These are phyloP conservation scores for Pichia sp. DNA, from an alignment of 1,139 yeast species.

Conservation along the genomic window DNA sequence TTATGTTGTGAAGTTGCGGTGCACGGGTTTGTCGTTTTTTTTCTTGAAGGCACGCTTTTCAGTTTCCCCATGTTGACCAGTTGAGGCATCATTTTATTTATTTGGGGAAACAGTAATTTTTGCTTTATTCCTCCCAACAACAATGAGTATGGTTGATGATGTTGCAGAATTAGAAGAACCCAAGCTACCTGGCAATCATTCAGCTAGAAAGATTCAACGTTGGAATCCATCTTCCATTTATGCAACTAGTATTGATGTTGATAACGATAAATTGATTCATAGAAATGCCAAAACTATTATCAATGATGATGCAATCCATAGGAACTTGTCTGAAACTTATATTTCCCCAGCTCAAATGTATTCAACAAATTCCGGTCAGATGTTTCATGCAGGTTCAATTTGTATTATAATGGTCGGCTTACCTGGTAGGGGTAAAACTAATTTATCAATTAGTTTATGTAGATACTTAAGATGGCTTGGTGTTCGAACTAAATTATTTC, in stretches of 20 bases:
- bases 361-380: constrained; percentile 80
- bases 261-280: background rate
- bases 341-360: constrained; percentile 83
- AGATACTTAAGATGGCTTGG: constrained; percentile 93
- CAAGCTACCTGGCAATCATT: constrained; percentile 39
- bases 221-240: constrained; percentile 31
- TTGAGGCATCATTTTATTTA: background rate
- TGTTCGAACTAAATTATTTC: constrained; percentile 86
- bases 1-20: background rate
- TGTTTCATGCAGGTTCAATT: constrained; percentile 93
- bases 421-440: constrained; percentile 96
- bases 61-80: background rate
- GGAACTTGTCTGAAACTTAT: constrained; percentile 42
- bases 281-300: background rate
- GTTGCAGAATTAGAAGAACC: constrained; percentile 34
- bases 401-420: constrained; percentile 86
- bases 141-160: constrained; percentile 8
- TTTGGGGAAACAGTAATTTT: background rate
- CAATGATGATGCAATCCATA: constrained; percentile 48
- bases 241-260: constrained; percentile 10
- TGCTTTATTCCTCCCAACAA: background rate
- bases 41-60: background rate
- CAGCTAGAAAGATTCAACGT: constrained; percentile 43
- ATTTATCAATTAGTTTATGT: constrained; percentile 83
- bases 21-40: background rate